Percentiles rank a stretch among this genome's conserved stretches.
These are phyloP conservation scores for Vaccinium myrtillus DNA, from an alignment of 148 eudicot species.

Conservation along the genomic window DNA sequence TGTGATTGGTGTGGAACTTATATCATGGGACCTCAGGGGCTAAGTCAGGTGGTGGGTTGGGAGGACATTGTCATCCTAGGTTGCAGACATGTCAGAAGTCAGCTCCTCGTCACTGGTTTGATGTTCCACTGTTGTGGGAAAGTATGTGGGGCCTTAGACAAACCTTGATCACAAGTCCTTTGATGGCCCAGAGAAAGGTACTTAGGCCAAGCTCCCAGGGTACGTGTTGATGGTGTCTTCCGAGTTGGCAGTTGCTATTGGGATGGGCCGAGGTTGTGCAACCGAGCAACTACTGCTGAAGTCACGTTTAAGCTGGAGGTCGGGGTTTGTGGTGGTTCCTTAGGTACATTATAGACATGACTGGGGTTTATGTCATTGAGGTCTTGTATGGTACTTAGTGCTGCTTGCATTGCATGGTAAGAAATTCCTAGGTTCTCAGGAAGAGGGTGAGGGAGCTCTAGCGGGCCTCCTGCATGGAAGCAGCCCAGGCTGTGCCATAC, in stretches of 20 bases:
- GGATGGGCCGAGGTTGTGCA: not conserved
- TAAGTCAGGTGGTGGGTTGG: not conserved
- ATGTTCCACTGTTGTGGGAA: not conserved
- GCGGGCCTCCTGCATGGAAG: not conserved
- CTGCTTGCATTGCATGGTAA: not conserved
- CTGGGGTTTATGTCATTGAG: not conserved
- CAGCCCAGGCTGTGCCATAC: not conserved
- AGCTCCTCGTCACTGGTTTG: not conserved
- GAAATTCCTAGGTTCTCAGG: not conserved
- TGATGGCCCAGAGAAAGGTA: not conserved
- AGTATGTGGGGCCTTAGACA: not conserved
- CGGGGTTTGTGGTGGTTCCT: not conserved
- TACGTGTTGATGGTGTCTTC: not conserved
- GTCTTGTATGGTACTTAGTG: not conserved
- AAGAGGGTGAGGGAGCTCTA: constrained; percentile 1
- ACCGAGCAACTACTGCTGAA: not conserved
- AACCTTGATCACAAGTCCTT: not conserved
- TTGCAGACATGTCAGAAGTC: not conserved
- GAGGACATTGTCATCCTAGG: not conserved
- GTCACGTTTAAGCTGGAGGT: not conserved
- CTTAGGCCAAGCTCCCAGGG: not conserved
- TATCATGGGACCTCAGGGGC: not conserved
- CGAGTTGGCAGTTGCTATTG: not conserved
- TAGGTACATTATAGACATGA: not conserved
- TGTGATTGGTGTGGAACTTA: not conserved